A percentile compares a stretch with the other conserved stretches of the same genome.
Evolutionary conservation across 2,329 filamentous ascomycete genomes (phyloP).

Genomic region (Akanthomyces lecanii): DNA sequence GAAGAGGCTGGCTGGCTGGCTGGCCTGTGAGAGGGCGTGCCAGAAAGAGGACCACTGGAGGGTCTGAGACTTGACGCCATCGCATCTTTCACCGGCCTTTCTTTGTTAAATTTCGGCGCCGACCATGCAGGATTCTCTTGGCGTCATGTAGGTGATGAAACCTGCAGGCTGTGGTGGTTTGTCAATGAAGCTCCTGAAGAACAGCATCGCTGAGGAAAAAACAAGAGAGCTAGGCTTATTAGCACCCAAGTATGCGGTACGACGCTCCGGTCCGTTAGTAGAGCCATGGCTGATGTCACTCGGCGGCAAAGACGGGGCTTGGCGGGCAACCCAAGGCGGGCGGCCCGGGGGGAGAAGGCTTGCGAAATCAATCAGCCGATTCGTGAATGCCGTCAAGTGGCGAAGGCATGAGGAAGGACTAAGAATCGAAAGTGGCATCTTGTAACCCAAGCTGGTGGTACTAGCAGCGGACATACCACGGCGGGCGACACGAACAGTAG

Average conservation of each 20-base stretch:
- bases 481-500: not conserved
- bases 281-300: slow-evolving; percentile 15
- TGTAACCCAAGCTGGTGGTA: not conserved
- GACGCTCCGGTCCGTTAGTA: not conserved
- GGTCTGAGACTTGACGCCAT: not conserved
- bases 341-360: not conserved
- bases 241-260: not conserved
- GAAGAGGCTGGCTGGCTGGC: not conserved
- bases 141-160: not conserved
- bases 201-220: not conserved
- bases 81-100: not conserved
- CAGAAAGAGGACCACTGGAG: not conserved
- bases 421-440: not conserved
- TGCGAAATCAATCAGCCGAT: slow-evolving; percentile 9
- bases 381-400: slow-evolving; percentile 11
- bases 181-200: not conserved
- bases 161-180: not conserved
- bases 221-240: not conserved
- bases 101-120: not conserved
- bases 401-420: not conserved
- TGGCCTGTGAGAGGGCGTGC: not conserved
- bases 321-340: slow-evolving; percentile 5
- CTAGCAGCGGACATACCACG: not conserved
- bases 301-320: slow-evolving; percentile 11
- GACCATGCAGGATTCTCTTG: not conserved